Evolutionary conservation across 2,329 filamentous ascomycete genomes (phyloP), one percentile per base, ranked within the genome.

Genomic region (Capronia coronata): DNA sequence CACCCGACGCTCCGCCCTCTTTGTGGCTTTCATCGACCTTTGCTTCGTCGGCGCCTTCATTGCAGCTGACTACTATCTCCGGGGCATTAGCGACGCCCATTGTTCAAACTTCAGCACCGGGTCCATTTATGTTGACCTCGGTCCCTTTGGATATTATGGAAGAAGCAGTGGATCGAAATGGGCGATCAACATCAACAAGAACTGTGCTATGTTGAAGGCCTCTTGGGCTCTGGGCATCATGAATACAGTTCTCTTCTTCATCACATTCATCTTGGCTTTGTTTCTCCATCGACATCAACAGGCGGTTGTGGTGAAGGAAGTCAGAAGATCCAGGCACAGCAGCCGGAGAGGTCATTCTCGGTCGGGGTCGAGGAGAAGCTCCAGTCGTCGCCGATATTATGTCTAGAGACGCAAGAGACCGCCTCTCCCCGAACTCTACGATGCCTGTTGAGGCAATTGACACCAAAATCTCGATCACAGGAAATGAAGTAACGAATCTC

Each of bases 141-240:
- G 84, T 10, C 71, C 77, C 10, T 78, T 87, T 54, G 77, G 79
- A 23, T 73, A 69, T 56, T 78, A 78, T 37, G 73, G 73, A 11
- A 55, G 60, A 6, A 59, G 68, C 27, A 71, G 68, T 23, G 69
- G 69, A 44, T 75, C 69, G 48, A 62, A 62, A 7, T 70, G 80
- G 51, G 67, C 75, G 35, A 63, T 82, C 34, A 67, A 76, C 46
- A 67, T 82, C 30, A 76, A 87, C 68, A 91, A 91, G 75, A 80
- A 81, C 3, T 97, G 91, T 70, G 79, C 84, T 43, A 93, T 96
- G 87, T 79, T 95, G 63, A 97, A 96, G 78, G 85, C 90, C 1
- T 78, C 75, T 59, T 97, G 88, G 70, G 91, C 88, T 2, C 83
- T 96, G 59, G 88, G 80, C 42, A 96, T 97, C 67, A 94, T 96